Evolutionary conservation across 371 early-diverging fungal genomes (phyloP), one percentile per base, ranked within the genome.

Genomic region (Apophysomyces elegans): DNA sequence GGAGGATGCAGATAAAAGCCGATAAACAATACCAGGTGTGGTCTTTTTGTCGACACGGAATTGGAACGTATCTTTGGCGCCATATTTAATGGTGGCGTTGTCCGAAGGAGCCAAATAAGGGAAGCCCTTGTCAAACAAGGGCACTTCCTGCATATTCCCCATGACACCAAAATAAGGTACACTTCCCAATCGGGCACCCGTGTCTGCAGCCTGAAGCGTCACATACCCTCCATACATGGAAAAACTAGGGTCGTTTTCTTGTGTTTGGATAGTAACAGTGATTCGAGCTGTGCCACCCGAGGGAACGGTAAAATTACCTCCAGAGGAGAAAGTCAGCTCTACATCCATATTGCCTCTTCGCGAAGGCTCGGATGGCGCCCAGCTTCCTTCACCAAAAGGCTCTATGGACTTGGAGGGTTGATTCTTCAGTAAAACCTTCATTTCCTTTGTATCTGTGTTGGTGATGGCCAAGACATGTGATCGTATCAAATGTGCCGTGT

Each of bases 161-260:
- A 81, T 69, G 6, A 88, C 64, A 38, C 88, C 89, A 59, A 83
- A 75, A 64, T 88, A 89, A 12, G 90, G 90, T 7, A 89, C 63
- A 13, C 75, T 71, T 14, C 68, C 76, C 47, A 79, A 58, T 46
- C 69, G 57, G 56, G 67, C 39, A 67, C 41, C 37, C 3, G 58
- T 62, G 9, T 62, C 56, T 0, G 35, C 11, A 5, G 46, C 38
- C 5, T 57, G 56, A 18, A 80, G 13, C 1, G 59, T 35, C n/a
- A 80, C 62, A 36, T 66, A 82, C 3, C 82, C 82, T 14, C 82
- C 82, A 46, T 82, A 82, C 70, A 79, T 79, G 18, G 73, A 75
- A 62, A 72, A 74, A 32, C 68, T 68, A 18, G 71, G 60, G 2
- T 57, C 39, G 5, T 57, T 47, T 21, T 37, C 45, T 37, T 46